Evolutionary conservation across 176 grass and related monocot genomes (phyloP), one percentile per base, ranked within the genome.

Genomic region (Elaeis guineensis): DNA sequence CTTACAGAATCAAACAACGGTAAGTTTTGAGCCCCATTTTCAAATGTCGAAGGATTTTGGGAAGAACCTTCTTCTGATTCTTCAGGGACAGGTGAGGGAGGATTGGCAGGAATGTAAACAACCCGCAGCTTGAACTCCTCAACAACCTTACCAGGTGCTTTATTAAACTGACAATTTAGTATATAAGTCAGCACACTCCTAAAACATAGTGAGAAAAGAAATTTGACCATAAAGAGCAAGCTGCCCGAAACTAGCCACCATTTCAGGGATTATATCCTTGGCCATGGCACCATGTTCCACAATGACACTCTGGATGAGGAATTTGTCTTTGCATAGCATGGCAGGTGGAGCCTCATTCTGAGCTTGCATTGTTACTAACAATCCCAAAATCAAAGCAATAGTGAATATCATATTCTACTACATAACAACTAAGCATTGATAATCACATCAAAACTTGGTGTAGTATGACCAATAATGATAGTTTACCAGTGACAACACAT

Each of bases 321-420:
- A 90, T 68, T 90, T 96, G 76, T 96, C 91, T 64, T 90, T 96
- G 75, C 86, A 87, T 67, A 90, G 91, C 83, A 96, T 77, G 55
- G 85, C 83, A 0, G 50, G 57, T 0, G 86, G 91, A 14, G 65
- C 80, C 77, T 87, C 86, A 8, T 63, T 74, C 55, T 85, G 91
- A 4, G 80, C 83, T 67, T 96, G 91, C 91, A 96, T 96, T 62
- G 83, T 69, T 74, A 96, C 91, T 96, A 72, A 39, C 35, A 44
- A 44, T 44, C 9, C 35, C 7, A 44, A 12, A 44, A 44, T 2
- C 35, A 12, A 44, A 44, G 9, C 9, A 44, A 44, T 12, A 12
- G 35, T 44, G 1, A 44, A 44, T 44, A 44, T 44, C 35, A 44
- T 44, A 44, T 44, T 44, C 35, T 44, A 11, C 35, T 44, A 2